phyloP scores from a whole-genome alignment of 805 yeast genomes.

The Cyberlindnera japonica region DNA sequence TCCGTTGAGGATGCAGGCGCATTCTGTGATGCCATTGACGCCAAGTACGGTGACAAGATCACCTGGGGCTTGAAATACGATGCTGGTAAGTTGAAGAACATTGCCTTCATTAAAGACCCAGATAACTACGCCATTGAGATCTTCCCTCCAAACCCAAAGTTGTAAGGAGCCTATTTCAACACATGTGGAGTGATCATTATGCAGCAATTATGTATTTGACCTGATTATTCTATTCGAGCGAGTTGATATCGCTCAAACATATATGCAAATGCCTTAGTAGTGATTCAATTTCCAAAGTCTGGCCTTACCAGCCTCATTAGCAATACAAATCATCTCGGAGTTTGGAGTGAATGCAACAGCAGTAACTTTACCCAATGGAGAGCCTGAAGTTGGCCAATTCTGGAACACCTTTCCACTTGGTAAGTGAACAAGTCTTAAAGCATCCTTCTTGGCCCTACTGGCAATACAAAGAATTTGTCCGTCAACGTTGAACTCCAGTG shows the following conservation, averaged over 20 bases:
- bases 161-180: no score
- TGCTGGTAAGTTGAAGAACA: conserved; percentile 49
- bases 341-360: conserved; percentile 73
- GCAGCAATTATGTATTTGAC: no score
- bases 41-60: conserved; percentile 44
- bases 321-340: conserved; percentile 80
- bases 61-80: conserved; percentile 59
- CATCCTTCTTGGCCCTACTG: conserved; percentile 80
- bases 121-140: conserved; percentile 87
- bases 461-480: conserved; percentile 88
- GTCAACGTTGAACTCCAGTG: conserved; percentile 72
- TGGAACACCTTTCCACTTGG: conserved; percentile 83
- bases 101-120: conserved; percentile 82
- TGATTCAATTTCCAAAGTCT: conserved; percentile 88
- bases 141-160: conserved; percentile 37
- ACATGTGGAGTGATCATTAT: no score
- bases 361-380: conserved; percentile 95
- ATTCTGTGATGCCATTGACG: conserved; percentile 48
- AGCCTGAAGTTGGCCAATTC: conserved; percentile 97
- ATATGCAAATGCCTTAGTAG: no score
- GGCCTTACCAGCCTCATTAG: conserved; percentile 86
- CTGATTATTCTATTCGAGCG: no score
- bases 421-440: conserved; percentile 79
- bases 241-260: no score
- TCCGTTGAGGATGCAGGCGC: conserved; percentile 59